Evolutionary conservation across 2,329 filamentous ascomycete genomes (phyloP).

Genomic region (Torrubiella hemipterigena): DNA sequence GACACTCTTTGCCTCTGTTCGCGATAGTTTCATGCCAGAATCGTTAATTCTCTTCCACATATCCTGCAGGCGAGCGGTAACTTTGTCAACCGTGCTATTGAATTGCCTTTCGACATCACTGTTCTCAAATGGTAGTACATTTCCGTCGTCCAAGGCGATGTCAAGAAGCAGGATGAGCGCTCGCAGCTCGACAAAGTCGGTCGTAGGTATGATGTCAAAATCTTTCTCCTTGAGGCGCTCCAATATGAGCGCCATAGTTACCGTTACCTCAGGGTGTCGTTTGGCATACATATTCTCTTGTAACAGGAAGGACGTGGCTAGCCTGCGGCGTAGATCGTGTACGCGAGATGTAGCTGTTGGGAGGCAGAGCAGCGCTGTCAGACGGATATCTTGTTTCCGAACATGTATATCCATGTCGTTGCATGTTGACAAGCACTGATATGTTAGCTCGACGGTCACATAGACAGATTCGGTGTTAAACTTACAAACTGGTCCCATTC

Average conservation of each 20-base stretch:
- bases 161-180: constrained; percentile 60
- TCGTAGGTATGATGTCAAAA: constrained; percentile 41
- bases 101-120: constrained; percentile 35
- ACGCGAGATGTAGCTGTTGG: constrained; percentile 36
- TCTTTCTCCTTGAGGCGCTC: constrained; percentile 32
- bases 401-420: no score
- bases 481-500: constrained; percentile 32
- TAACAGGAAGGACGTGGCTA: constrained; percentile 55
- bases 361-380: constrained; percentile 45
- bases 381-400: no score
- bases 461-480: constrained; percentile 6
- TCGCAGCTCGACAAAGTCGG: constrained; percentile 57
- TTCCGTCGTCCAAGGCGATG: constrained; percentile 57
- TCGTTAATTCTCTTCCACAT: constrained; percentile 57
- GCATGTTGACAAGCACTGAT: constrained; percentile 36
- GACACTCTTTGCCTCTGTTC: constrained; percentile 65
- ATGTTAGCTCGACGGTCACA: neutral
- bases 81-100: constrained; percentile 57
- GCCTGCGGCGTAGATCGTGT: constrained; percentile 50
- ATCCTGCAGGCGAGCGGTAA: constrained; percentile 47
- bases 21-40: constrained; percentile 57
- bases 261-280: constrained; percentile 24
- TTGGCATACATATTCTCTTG: constrained; percentile 29
- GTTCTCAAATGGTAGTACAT: constrained; percentile 14
- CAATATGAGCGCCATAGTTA: constrained; percentile 31